Percentiles rank a stretch among this genome's conserved stretches.
Conservation (phyloP, 2,329 filamentous ascomycete species). For the Beauveria australis region DNA sequence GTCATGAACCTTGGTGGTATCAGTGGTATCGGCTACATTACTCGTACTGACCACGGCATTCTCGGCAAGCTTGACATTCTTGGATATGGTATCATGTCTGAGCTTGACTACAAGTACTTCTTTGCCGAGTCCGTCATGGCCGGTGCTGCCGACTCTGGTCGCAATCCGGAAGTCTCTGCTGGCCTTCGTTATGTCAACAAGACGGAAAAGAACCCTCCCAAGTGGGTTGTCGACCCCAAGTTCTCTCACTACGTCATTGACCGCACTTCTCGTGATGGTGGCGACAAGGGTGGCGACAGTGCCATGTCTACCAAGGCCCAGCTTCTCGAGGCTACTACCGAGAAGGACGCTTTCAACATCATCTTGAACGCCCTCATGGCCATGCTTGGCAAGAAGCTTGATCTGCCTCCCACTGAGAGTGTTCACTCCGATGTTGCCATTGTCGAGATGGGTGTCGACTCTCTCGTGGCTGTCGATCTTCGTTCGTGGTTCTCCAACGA, state of each 20-base stretch:
- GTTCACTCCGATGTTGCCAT: constrained; percentile 11
- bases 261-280: constrained; percentile 6
- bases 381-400: constrained; percentile 13
- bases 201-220: constrained; percentile 7
- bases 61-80: constrained; percentile 9
- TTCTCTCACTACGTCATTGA: constrained; percentile 13
- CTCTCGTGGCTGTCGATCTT: constrained; percentile 26
- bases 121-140: constrained; percentile 15
- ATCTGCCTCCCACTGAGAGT: constrained; percentile 11
- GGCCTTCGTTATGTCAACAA: constrained; percentile 9
- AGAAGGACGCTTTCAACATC: constrained; percentile 9
- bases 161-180: constrained; percentile 10
- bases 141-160: constrained; percentile 6
- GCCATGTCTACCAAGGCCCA: constrained; percentile 3
- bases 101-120: constrained; percentile 19
- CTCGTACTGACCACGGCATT: constrained; percentile 9
- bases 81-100: constrained; percentile 15
- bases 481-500: constrained; percentile 40
- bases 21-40: constrained; percentile 14
- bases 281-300: constrained; percentile 2
- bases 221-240: constrained; percentile 12
- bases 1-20: constrained; percentile 21
- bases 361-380: constrained; percentile 11
- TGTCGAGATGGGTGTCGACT: constrained; percentile 20
- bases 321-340: constrained; percentile 11